Evolutionary conservation across 257 asterid genomes (phyloP).

Genomic region (Salvia splendens): DNA sequence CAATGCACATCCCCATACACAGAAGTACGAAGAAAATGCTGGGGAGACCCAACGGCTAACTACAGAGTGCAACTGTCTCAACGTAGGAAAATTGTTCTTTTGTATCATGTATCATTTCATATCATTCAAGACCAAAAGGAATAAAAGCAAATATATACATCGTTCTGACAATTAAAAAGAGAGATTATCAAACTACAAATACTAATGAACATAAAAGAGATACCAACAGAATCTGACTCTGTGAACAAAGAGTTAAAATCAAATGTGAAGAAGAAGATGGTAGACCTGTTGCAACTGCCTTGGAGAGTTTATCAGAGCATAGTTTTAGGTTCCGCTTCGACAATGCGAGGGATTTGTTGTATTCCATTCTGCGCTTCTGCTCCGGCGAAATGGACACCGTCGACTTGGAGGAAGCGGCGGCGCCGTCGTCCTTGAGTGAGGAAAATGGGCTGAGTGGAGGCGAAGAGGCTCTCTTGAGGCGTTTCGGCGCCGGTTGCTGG

Average conservation of each 20-base stretch:
- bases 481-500: slow-evolving; percentile 81
- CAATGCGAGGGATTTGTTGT: slow-evolving; percentile 71
- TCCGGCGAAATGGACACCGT: slow-evolving; percentile 46
- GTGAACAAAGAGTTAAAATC: background rate
- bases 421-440: slow-evolving; percentile 32
- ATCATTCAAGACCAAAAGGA: background rate
- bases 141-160: background rate
- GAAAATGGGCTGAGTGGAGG: slow-evolving; percentile 39
- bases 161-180: background rate
- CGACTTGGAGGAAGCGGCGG: slow-evolving; percentile 35
- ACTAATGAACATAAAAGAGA: background rate
- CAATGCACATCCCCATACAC: background rate
- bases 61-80: background rate
- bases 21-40: background rate
- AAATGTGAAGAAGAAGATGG: slow-evolving; percentile 10
- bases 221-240: background rate
- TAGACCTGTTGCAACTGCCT: slow-evolving; percentile 46
- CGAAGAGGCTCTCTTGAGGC: slow-evolving; percentile 55
- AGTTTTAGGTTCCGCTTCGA: slow-evolving; percentile 68
- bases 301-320: slow-evolving; percentile 61
- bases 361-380: slow-evolving; percentile 66
- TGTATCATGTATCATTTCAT: background rate
- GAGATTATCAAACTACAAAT: background rate
- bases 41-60: background rate
- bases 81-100: no score